Percentiles rank a stretch among this genome's conserved stretches.
phyloP scores from a whole-genome alignment of 345 rosid genomes.

The Eucalyptus urophylla region DNA sequence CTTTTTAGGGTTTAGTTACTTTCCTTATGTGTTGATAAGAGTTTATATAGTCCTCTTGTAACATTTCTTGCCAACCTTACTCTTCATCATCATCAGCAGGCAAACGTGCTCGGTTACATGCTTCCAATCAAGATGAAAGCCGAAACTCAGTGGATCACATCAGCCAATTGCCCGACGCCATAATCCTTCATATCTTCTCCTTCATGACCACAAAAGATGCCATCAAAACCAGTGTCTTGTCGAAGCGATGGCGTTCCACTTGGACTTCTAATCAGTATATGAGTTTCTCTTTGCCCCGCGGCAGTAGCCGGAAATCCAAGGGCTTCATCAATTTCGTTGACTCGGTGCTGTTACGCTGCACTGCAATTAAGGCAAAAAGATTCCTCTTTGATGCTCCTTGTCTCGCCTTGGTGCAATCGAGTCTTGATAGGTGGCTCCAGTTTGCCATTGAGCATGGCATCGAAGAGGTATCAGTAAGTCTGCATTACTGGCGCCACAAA shows the following conservation, averaged over 20 bases:
- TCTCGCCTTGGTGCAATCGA: background rate
- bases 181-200: background rate
- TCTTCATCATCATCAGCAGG: background rate
- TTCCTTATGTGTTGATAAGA: background rate
- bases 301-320: background rate
- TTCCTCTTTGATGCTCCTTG: background rate
- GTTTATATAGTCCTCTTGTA: background rate
- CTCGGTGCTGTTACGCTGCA: background rate
- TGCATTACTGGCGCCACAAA: fast-evolving
- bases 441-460: background rate
- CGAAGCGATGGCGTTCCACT: background rate
- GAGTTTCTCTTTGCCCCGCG: background rate
- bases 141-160: background rate
- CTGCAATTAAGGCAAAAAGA: background rate
- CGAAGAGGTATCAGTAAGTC: background rate
- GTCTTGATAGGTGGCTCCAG: background rate
- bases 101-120: background rate
- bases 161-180: background rate
- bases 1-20: background rate
- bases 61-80: background rate
- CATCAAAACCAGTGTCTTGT: background rate
- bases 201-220: background rate
- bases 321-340: background rate
- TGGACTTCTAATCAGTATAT: background rate
- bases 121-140: background rate